Evolutionary conservation across 495 filamentous ascomycete genomes (phyloP), one percentile per base, ranked within the genome.

Genomic region (Neurospora sp.): DNA sequence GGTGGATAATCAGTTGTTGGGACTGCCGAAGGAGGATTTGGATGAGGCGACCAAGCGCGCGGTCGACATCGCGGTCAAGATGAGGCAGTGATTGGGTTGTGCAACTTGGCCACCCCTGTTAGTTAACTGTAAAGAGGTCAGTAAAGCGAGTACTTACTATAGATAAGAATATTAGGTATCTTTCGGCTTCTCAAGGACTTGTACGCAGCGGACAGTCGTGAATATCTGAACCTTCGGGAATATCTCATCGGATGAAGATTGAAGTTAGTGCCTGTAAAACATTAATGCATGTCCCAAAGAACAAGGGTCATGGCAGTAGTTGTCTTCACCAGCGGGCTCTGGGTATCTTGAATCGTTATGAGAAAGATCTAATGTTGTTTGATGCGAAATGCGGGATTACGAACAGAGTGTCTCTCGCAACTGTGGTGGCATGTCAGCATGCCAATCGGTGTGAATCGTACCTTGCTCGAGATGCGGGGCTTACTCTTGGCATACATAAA

Each of bases 11-110:
- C 80, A 78, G 7, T 42, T 83, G 53, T 78, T 92, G 38, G 88
- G 84, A 0, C 75, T 91, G 71, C 83, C 86, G n/a, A 78, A 82
- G 75, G 90, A 91, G 80, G 84, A 89, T 74, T 71, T 91, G 73
- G 89, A 90, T 77, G 87, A 87, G 74, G 77, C 76, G 9, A 89
- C 87, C 0, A 82, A 78, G 78, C 69, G 69, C 14, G 84, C 82
- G 10, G 75, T 88, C 0, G 77, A 81, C 11, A 74, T 80, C 77
- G 75, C 40, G 5, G 71, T 72, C 48, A 27, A 31, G 48, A 27
- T 31, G 20, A 53, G 11, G 48, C 53, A 70, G 37, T 22, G 44
- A 70, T 14, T 75, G 53, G 69, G 41, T 10, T 9, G 27, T 16
- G 12, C 20, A 37, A n/a, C 2, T 48, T n/a, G 2, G 38, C 14